These are phyloP conservation scores for Schizopora paradoxa DNA, from an alignment of 1,284 basidiomycete species.

Conservation along the genomic window DNA sequence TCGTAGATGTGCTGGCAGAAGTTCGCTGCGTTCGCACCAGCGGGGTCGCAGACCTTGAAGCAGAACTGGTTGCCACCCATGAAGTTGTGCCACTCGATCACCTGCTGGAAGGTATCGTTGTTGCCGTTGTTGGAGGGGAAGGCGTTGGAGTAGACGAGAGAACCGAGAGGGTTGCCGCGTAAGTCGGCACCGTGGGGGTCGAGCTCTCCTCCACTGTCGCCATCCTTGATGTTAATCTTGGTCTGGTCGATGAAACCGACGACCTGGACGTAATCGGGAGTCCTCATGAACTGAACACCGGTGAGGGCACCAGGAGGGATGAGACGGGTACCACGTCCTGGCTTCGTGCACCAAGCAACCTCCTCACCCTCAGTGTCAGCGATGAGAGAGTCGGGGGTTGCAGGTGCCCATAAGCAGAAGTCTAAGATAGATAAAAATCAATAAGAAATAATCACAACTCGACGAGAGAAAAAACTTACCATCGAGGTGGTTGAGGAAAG, in stretches of 20 bases:
- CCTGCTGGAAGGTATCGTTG: conserved; percentile 43
- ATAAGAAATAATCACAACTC: neutral
- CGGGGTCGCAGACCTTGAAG: conserved; percentile 60
- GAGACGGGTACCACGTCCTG: conserved; percentile 57
- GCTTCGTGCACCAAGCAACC: conserved; percentile 72
- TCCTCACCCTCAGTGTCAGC: conserved; percentile 62
- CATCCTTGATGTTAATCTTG: conserved; percentile 43
- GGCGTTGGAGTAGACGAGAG: conserved; percentile 50
- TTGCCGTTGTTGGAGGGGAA: conserved; percentile 35
- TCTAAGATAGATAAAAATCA: conserved; percentile 31
- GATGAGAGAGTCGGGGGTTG: conserved; percentile 42
- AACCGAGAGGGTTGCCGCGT: conserved; percentile 51
- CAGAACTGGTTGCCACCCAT: conserved; percentile 54
- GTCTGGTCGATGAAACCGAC: conserved; percentile 60
- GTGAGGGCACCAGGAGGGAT: conserved; percentile 59
- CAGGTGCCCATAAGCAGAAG: conserved; percentile 62
- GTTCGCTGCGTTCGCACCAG: conserved; percentile 40
- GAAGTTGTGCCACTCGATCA: conserved; percentile 62
- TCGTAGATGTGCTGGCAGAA: conserved; percentile 63
- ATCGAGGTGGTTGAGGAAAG: conserved; percentile 46
- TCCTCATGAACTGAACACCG: conserved; percentile 62
- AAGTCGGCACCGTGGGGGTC: conserved; percentile 57
- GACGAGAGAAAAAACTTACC: conserved; percentile 32
- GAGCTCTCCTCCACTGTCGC: conserved; percentile 66
- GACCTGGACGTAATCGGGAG: conserved; percentile 61